phyloP scores from a whole-genome alignment of 2,329 filamentous ascomycete genomes.

The Pyrenochaeta sp. region DNA sequence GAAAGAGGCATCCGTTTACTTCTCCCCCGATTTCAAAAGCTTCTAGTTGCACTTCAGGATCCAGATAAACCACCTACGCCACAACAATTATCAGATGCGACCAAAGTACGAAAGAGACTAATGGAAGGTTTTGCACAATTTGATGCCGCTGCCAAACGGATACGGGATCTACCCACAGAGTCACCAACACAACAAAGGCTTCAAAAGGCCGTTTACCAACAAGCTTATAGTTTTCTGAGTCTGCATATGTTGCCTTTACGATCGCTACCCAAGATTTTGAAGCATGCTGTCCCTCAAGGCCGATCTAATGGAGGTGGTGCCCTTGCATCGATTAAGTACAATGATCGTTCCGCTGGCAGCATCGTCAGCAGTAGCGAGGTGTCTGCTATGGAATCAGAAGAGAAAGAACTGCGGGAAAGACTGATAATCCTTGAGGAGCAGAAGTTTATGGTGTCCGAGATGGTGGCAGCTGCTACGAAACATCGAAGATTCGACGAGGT shows the following conservation, averaged over 20 bases:
- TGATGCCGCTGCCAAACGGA: slow-evolving; percentile 79
- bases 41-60: slow-evolving; percentile 77
- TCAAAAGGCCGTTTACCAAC: slow-evolving; percentile 82
- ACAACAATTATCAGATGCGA: slow-evolving; percentile 81
- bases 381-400: slow-evolving; percentile 78
- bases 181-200: slow-evolving; percentile 76
- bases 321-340: slow-evolving; percentile 68
- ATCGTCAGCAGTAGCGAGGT: slow-evolving; percentile 65
- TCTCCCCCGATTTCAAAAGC: slow-evolving; percentile 83
- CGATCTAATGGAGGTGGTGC: slow-evolving; percentile 52
- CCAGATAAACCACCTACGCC: slow-evolving; percentile 70
- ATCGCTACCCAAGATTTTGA: slow-evolving; percentile 57
- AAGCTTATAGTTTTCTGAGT: slow-evolving; percentile 84
- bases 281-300: slow-evolving; percentile 65
- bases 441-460: slow-evolving; percentile 85
- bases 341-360: slow-evolving; percentile 62
- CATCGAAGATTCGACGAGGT: slow-evolving; percentile 88
- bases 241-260: slow-evolving; percentile 88
- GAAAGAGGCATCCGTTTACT: slow-evolving; percentile 85
- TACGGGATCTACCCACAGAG: slow-evolving; percentile 79
- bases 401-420: slow-evolving; percentile 80
- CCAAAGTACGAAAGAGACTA: slow-evolving; percentile 86
- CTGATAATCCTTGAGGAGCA: slow-evolving; percentile 91
- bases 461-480: slow-evolving; percentile 80
- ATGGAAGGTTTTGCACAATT: slow-evolving; percentile 92